A percentile compares a stretch with the other conserved stretches of the same genome.
Evolutionary conservation across 768 basidiomycete genomes (phyloP).

Genomic region (Hydnomerulius pinastri): DNA sequence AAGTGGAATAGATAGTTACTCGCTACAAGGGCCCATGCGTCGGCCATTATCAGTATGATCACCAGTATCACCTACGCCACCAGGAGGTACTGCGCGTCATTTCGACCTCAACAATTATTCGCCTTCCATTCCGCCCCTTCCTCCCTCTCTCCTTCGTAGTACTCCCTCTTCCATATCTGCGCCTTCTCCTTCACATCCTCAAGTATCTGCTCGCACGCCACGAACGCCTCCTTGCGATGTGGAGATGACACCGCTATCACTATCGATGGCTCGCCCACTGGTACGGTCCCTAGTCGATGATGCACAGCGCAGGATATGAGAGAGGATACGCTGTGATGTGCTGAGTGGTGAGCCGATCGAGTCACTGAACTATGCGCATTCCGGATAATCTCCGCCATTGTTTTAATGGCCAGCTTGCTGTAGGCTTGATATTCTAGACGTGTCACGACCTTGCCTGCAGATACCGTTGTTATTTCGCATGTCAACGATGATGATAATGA

Average conservation of each 20-base stretch:
- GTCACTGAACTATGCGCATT: conserved; percentile 43
- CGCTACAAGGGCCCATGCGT: conserved; percentile 5
- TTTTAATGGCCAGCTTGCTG: conserved; percentile 77
- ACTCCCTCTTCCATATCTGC: conserved; percentile 93
- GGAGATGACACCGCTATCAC: conserved; percentile 85
- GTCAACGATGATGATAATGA: conserved; percentile 7
- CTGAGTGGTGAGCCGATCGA: conserved; percentile 45
- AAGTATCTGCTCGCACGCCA: conserved; percentile 78
- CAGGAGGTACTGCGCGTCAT: conserved; percentile 1
- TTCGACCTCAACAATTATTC: conserved; percentile 39
- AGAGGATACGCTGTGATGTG: conserved; percentile 26
- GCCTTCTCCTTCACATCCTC: conserved; percentile 82
- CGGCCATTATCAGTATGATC: background rate
- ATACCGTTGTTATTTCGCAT: conserved; percentile 4
- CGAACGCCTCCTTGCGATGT: conserved; percentile 80
- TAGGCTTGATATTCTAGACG: conserved; percentile 84
- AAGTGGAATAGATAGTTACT: conserved; percentile 52
- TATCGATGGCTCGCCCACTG: conserved; percentile 79
- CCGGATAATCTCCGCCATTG: conserved; percentile 62
- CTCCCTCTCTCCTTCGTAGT: conserved; percentile 70
- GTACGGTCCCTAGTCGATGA: conserved; percentile 77
- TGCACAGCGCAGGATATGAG: conserved; percentile 63
- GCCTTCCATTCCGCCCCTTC: conserved; percentile 70
- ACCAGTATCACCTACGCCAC: conserved; percentile 2
- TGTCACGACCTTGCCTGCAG: conserved; percentile 66